phyloP scores from a whole-genome alignment of 257 asterid genomes.

The Nemophila menziesii region DNA sequence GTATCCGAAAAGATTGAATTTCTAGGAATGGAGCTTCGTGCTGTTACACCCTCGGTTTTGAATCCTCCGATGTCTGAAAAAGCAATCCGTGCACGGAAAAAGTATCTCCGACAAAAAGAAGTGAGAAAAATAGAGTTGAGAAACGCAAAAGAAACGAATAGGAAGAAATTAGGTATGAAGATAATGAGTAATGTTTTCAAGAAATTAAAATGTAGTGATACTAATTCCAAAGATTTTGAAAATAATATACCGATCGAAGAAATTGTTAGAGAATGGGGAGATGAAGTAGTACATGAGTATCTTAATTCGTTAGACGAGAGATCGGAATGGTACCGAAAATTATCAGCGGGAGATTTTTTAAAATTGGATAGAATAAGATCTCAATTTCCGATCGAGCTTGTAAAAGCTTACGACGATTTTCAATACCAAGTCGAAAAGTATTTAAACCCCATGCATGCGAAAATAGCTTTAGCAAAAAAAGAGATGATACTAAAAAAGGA shows the following conservation, averaged over 20 bases:
- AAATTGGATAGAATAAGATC: slow-evolving; percentile 61
- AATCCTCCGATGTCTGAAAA: slow-evolving; percentile 60
- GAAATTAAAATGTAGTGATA: slow-evolving; percentile 47
- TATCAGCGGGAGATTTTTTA: slow-evolving; percentile 72
- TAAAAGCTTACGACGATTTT: slow-evolving; percentile 62
- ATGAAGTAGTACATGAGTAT: slow-evolving; percentile 55
- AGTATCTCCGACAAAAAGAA: slow-evolving; percentile 79
- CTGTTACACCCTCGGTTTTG: slow-evolving; percentile 71
- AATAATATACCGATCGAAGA: slow-evolving; percentile 55
- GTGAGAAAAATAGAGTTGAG: slow-evolving; percentile 57
- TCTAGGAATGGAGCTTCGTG: slow-evolving; percentile 93
- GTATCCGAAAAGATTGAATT: slow-evolving; percentile 76
- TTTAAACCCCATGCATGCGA: slow-evolving; percentile 60
- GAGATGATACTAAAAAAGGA: slow-evolving; percentile 45
- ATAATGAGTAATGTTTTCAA: slow-evolving; percentile 45
- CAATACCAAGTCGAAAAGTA: slow-evolving; percentile 58
- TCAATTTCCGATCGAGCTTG: slow-evolving; percentile 66
- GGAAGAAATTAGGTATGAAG: slow-evolving; percentile 77
- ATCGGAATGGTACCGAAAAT: slow-evolving; percentile 65
- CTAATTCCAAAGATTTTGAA: slow-evolving; percentile 37
- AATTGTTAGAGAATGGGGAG: slow-evolving; percentile 62
- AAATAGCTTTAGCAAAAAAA: slow-evolving; percentile 47
- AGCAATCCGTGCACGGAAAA: slow-evolving; percentile 77
- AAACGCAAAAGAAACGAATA: slow-evolving; percentile 67
- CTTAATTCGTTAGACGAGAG: slow-evolving; percentile 57